Base-by-base conservation (phyloP, 139 green algal species). In the Edaphochlamys debaryana region DNA sequence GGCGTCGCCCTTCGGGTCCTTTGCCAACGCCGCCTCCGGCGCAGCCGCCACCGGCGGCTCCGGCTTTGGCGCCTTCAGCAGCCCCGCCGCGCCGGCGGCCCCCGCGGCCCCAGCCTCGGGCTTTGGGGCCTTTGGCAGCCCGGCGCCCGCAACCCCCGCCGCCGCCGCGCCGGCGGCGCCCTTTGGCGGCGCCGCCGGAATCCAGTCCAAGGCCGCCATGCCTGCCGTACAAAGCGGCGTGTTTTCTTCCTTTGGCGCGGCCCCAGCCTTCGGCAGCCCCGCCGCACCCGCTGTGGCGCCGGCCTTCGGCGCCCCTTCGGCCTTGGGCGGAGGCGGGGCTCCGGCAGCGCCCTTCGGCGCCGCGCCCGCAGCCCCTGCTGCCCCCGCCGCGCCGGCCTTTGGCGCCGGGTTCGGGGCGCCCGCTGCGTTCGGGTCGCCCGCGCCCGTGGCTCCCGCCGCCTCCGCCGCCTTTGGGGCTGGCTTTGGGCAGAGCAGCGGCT, bases 371-470 rank as follows among this genome's bases (percentile, higher is more conserved):
- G 15, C 37, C 4, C 78, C 66, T 0, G 66, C 78, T 20, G 3
- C 54, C 2, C 36, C 11, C 0, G 30, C 13, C 25, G 37, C 25
- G 6, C 1, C 42, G 1, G 73, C 69, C 32, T 62, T 62, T 27
- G 32, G 32, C 34, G 9, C 40, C 0, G 52, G 66, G 36, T 84
- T 84, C 66, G 78, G 78, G 2, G 66, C 64, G 37, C 78, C 45
- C 1, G 13, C 48, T 4, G 67, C 58, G 19, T 84, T 84, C 42
- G 78, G 78, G 4, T 76, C 64, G 30, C 78, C 78, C 6, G 76
- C 76, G 9, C 76, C 76, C 3, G 32, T 82, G 22, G 23, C 63
- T 4, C 76, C 76, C 0, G 76, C 76, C 1, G 62, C 76, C 1
- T 32, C 76, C 15, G 62, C 63, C 25, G 27, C 76, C 29, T 82